Evolutionary conservation across 768 basidiomycete species (phyloP).

Genomic region (Xerocomus spinulosus): DNA sequence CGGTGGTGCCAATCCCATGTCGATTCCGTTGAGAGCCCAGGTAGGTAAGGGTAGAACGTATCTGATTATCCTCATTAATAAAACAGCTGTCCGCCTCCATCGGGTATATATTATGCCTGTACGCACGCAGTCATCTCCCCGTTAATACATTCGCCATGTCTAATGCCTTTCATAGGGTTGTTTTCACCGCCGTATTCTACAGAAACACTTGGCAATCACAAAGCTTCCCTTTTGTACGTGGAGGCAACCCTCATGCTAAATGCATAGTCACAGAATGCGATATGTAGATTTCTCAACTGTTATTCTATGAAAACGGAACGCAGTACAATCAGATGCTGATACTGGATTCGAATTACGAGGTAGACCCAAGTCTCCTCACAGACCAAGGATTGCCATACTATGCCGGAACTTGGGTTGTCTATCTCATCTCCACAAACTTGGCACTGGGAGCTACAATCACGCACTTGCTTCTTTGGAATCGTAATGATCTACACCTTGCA

Average conservation of each 20-base stretch:
- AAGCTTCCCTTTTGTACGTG: constrained; percentile 52
- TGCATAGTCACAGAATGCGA: background rate
- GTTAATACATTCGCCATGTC: background rate
- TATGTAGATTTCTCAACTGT: constrained; percentile 40
- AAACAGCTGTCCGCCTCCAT: constrained; percentile 40
- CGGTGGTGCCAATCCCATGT: constrained; percentile 39
- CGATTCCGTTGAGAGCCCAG: constrained; percentile 53
- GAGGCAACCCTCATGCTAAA: constrained; percentile 21
- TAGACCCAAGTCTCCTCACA: constrained; percentile 47
- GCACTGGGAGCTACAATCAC: constrained; percentile 45
- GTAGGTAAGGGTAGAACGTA: constrained; percentile 6
- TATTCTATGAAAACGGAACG: constrained; percentile 51
- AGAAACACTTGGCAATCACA: constrained; percentile 55
- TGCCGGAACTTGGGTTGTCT: constrained; percentile 23
- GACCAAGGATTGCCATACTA: constrained; percentile 36
- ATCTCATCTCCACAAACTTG: constrained; percentile 15
- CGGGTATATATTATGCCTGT: constrained; percentile 52
- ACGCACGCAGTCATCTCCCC: constrained; percentile 6
- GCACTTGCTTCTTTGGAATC: constrained; percentile 52
- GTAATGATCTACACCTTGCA: constrained; percentile 41
- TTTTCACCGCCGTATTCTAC: constrained; percentile 36
- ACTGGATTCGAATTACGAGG: constrained; percentile 46
- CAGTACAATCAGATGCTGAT: constrained; percentile 50
- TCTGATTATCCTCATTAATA: background rate
- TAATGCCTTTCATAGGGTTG: constrained; percentile 19